phyloP scores from a whole-genome alignment of 805 yeast species.

The Metschnikowia kofuensis region DNA sequence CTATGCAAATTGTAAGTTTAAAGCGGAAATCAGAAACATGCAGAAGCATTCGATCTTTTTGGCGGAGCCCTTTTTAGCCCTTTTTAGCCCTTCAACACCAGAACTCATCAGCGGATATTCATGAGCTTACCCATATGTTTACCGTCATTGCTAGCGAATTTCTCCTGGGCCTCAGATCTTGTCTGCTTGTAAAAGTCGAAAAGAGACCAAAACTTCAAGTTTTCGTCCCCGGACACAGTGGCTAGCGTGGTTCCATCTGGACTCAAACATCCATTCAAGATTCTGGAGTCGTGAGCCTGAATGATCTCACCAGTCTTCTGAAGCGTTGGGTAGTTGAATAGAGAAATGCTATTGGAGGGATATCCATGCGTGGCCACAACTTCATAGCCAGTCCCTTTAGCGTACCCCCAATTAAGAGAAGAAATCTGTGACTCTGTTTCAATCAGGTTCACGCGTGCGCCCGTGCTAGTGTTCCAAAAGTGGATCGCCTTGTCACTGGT shows the following conservation, averaged over 20 bases:
- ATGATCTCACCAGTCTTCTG: conserved; percentile 84
- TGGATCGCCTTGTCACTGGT: conserved; percentile 84
- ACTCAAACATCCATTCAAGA: conserved; percentile 75
- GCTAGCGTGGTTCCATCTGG: conserved; percentile 91
- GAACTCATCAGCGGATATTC: conserved; percentile 19
- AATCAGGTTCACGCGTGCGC: conserved; percentile 78
- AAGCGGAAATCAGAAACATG: too few relatives aligned
- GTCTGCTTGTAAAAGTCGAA: conserved; percentile 53
- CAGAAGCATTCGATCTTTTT: too few relatives aligned
- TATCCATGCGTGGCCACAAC: conserved; percentile 92
- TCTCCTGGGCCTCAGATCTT: conserved; percentile 20
- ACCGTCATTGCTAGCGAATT: conserved; percentile 18
- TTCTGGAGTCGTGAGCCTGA: conserved; percentile 87
- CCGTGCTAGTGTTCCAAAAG: conserved; percentile 91
- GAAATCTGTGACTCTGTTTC: conserved; percentile 94
- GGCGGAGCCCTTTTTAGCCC: too few relatives aligned
- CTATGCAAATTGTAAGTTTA: too few relatives aligned
- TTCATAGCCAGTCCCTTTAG: conserved; percentile 70
- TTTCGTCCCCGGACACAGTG: conserved; percentile 95
- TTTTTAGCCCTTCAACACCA: not conserved
- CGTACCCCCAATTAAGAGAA: conserved; percentile 88
- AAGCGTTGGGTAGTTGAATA: conserved; percentile 82
- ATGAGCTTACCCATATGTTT: conserved; percentile 25
- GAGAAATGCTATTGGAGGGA: conserved; percentile 78
- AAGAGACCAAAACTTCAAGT: conserved; percentile 89